Percentiles rank a stretch among this genome's conserved stretches.
phyloP scores from a whole-genome alignment of 164 flowering plant genomes.

The Macadamia tetraphylla region DNA sequence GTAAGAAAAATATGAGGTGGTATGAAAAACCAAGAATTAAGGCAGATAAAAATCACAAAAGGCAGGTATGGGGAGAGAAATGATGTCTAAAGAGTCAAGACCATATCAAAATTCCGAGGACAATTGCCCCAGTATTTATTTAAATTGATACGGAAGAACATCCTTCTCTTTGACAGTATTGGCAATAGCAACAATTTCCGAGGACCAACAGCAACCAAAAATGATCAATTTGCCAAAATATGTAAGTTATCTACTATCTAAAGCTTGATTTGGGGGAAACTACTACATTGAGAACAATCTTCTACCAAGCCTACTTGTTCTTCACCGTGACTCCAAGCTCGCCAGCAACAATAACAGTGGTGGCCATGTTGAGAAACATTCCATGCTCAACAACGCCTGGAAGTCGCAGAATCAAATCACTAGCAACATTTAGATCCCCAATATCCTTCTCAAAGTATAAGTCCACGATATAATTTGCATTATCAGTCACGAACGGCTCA shows the following conservation, averaged over 20 bases:
- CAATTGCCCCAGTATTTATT: background rate
- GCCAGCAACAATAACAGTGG: conserved; percentile 82
- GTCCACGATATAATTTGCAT: conserved; percentile 73
- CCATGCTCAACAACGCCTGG: conserved; percentile 96
- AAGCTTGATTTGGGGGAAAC: background rate
- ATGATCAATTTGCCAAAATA: too few species aligned
- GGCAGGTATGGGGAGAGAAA: too few species aligned
- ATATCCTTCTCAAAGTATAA: conserved; percentile 69
- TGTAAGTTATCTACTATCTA: too few species aligned
- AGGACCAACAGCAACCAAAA: too few species aligned
- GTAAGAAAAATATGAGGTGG: too few species aligned
- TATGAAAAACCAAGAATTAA: too few species aligned
- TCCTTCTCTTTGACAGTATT: background rate
- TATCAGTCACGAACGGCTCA: conserved; percentile 67
- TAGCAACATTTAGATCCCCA: conserved; percentile 65
- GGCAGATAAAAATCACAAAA: too few species aligned
- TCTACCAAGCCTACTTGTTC: conserved; percentile 30
- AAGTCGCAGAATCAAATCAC: conserved; percentile 66
- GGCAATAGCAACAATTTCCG: background rate
- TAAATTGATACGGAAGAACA: background rate
- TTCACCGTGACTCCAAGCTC: conserved; percentile 53
- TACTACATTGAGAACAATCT: background rate
- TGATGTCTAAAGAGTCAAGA: too few species aligned
- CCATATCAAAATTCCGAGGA: background rate
- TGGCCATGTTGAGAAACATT: conserved; percentile 90